A percentile compares a stretch with the other conserved stretches of the same genome.
These are phyloP conservation scores for Debaryomyces tyrocola DNA, from an alignment of 805 yeast species.

Conservation along the genomic window DNA sequence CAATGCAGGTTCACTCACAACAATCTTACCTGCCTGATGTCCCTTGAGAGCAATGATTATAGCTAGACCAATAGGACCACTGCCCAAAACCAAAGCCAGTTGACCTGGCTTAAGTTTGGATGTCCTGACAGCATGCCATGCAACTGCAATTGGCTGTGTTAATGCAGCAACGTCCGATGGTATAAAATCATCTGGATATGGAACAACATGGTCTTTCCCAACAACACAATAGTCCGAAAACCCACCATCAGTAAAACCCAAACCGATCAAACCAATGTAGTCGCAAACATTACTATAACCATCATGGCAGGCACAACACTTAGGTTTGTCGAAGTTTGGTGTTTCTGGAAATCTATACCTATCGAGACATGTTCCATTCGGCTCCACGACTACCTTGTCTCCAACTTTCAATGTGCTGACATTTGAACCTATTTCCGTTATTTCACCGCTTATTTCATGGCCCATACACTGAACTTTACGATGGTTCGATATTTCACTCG, in stretches of 20 bases:
- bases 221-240: conserved; percentile 50
- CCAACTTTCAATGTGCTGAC: conserved; percentile 58
- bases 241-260: conserved; percentile 59
- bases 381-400: conserved; percentile 66
- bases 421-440: conserved; percentile 56
- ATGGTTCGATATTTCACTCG: conserved; percentile 48
- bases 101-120: conserved; percentile 42
- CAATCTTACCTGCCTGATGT: conserved; percentile 35
- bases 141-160: conserved; percentile 58
- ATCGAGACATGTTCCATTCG: conserved; percentile 59
- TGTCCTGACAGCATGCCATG: conserved; percentile 58
- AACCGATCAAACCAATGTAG: conserved; percentile 49
- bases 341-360: conserved; percentile 38
- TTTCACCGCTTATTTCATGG: conserved; percentile 66
- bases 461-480: conserved; percentile 34
- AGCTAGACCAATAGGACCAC: conserved; percentile 65
- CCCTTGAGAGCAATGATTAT: conserved; percentile 54
- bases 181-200: conserved; percentile 39
- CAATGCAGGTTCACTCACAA: conserved; percentile 57
- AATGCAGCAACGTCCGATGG: conserved; percentile 50
- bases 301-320: conserved; percentile 49
- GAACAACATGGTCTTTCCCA: conserved; percentile 37
- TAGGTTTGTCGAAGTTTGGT: conserved; percentile 17
- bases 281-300: conserved; percentile 57
- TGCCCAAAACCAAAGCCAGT: conserved; percentile 55